Percentiles rank a stretch among this genome's conserved stretches.
Conservation (phyloP, 352 stramenopile genomes). For the Pythium graminicola region DNA sequence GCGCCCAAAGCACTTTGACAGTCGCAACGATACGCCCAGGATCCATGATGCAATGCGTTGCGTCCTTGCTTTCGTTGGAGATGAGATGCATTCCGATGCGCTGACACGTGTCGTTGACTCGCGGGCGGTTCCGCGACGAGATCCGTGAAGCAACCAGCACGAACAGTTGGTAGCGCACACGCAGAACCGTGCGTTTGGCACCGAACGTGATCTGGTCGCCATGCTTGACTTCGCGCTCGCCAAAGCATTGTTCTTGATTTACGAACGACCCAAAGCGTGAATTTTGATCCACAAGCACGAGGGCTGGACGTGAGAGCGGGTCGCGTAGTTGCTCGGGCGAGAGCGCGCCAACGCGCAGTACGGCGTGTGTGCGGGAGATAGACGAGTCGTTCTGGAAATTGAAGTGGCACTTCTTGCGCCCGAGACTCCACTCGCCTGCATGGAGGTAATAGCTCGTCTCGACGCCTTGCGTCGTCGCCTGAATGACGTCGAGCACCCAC, state of each 20-base stretch:
- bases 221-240: slow-evolving; percentile 40
- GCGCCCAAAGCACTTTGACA: slow-evolving; percentile 80
- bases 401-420: slow-evolving; percentile 78
- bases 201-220: slow-evolving; percentile 79
- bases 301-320: slow-evolving; percentile 43
- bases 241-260: slow-evolving; percentile 64
- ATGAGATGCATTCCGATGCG: slow-evolving; percentile 78
- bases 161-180: slow-evolving; percentile 76
- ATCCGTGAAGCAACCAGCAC: slow-evolving; percentile 76
- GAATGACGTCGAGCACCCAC: slow-evolving; percentile 77
- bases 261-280: slow-evolving; percentile 86
- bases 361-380: slow-evolving; percentile 73
- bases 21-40: slow-evolving; percentile 72
- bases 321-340: slow-evolving; percentile 49
- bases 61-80: slow-evolving; percentile 40
- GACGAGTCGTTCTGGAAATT: slow-evolving; percentile 78
- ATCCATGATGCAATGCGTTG: slow-evolving; percentile 85
- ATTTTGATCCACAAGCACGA: slow-evolving; percentile 71
- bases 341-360: slow-evolving; percentile 67
- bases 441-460: slow-evolving; percentile 75
- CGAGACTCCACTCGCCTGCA: slow-evolving; percentile 77
- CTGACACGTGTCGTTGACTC: slow-evolving; percentile 72
- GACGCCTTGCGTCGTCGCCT: slow-evolving; percentile 26
- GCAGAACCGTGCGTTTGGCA: slow-evolving; percentile 73
- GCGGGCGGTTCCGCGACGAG: slow-evolving; percentile 41